Percentiles rank a stretch among this genome's conserved stretches.
These are phyloP conservation scores for Pleurotus tuber-regium DNA, from an alignment of 768 basidiomycete species.

Conservation along the genomic window DNA sequence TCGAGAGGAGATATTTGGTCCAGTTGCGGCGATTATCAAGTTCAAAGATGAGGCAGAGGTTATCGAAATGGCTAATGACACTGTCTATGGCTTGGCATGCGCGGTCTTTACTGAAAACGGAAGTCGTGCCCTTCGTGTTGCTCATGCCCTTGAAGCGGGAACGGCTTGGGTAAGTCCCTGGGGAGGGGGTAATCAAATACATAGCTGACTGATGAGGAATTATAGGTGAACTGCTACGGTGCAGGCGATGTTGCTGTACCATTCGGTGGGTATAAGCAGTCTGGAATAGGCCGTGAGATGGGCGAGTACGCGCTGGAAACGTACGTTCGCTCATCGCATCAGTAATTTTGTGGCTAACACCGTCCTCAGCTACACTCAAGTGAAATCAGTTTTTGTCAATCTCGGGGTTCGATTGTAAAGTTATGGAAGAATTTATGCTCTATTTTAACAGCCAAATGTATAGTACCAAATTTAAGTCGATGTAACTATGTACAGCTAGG, in stretches of 20 bases:
- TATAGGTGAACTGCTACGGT: conserved; percentile 14
- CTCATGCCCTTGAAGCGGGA: conserved; percentile 66
- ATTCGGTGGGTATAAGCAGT: conserved; percentile 8
- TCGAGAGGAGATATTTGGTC: conserved; percentile 76
- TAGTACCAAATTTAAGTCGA: too few species aligned
- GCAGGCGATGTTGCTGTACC: background rate
- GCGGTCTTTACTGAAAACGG: conserved; percentile 74
- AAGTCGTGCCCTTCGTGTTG: conserved; percentile 59
- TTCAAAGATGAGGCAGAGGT: conserved; percentile 66
- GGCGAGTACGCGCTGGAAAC: conserved; percentile 6
- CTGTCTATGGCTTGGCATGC: conserved; percentile 74
- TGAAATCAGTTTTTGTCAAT: conserved; percentile 66
- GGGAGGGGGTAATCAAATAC: too few species aligned
- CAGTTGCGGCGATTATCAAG: conserved; percentile 73
- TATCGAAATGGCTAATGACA: conserved; percentile 68
- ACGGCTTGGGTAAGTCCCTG: conserved; percentile 48
- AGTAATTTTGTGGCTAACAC: conserved; percentile 4
- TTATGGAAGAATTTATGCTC: too few species aligned
- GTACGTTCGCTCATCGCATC: conserved; percentile 17
- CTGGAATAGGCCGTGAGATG: conserved; percentile 6
- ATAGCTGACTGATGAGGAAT: conserved; percentile 16
- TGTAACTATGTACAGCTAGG: too few species aligned
- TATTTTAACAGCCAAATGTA: too few species aligned
- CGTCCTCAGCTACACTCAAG: conserved; percentile 23
- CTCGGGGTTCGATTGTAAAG: conserved; percentile 24